Base-by-base conservation (phyloP, 768 basidiomycete species). In the Russula sp. region DNA sequence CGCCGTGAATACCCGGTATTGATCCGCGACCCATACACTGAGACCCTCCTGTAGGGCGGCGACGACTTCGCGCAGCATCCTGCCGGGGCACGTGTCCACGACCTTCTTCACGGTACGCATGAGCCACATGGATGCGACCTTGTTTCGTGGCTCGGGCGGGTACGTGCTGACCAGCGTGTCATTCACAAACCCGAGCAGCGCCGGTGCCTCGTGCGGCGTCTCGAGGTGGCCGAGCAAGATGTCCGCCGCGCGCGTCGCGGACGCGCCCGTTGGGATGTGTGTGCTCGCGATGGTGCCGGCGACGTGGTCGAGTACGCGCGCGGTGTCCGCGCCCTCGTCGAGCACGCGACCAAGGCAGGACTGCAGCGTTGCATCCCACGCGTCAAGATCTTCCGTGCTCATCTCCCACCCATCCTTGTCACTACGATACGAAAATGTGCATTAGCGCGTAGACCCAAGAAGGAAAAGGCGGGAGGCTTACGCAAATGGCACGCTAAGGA, bases 401-500 rank as follows among this genome's bases (percentile, higher is more conserved):
- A 85, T 72, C 37, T 82, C 80, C 84, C 85, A 88, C 10, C 75
- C 61, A 51, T 68, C 67, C 10, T 57, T 54, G 37, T 72, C 70
- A 11, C 71, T 73, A 48, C 18, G 47, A 35, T 51, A 34, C 34
- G 67, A 63, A 68, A 54, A 42, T 47, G 7, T 56, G 20, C n/a
- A 40, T 59, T 27, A 53, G 45, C 52, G 7, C 39, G n/a, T 1
- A 48, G 4, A 14, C 11, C 6, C 11, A 6, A 49, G 22, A 9
- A 8, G 8, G 9, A 16, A 20, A 4, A 20, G 16, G 32, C 1
- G 49, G 1, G 14, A 9, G 22, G 79, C 81, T 71, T 70, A 84
- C 85, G 76, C 74, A 67, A 90, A 91, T 6, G 89, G 89, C 55
- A 83, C 76, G 34, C 78, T 78, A 32, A 87, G 76, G 27, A 89